phyloP scores from a whole-genome alignment of 2,329 filamentous ascomycete species.

The Fusarium falciforme region DNA sequence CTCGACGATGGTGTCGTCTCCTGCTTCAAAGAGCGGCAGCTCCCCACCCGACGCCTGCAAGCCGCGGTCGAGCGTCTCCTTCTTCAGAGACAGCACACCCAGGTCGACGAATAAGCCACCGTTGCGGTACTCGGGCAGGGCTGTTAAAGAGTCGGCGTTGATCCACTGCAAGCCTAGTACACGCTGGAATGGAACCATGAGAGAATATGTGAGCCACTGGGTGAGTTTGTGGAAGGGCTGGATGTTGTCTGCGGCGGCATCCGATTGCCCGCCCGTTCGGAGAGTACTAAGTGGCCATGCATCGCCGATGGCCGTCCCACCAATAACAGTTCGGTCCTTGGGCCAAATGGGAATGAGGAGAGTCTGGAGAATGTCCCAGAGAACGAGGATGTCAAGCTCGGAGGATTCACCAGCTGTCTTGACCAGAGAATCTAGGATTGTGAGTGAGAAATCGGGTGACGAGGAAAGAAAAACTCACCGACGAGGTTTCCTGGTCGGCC shows the following conservation, averaged over 20 bases:
- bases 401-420: conserved; percentile 40
- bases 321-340: conserved; percentile 61
- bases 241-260: conserved; percentile 44
- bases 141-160: conserved; percentile 69
- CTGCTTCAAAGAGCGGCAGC: conserved; percentile 63
- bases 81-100: conserved; percentile 63
- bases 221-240: conserved; percentile 72
- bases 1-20: conserved; percentile 69
- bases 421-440: conserved; percentile 53
- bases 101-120: conserved; percentile 75
- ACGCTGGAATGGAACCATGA: conserved; percentile 73
- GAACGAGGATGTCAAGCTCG: conserved; percentile 51
- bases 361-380: conserved; percentile 58
- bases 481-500: conserved; percentile 62
- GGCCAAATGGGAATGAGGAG: conserved; percentile 63
- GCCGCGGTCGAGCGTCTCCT: conserved; percentile 56
- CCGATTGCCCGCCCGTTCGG: background rate
- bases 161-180: conserved; percentile 63
- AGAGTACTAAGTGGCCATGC: conserved; percentile 59
- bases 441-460: background rate
- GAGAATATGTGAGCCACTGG: conserved; percentile 79
- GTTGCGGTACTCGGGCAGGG: conserved; percentile 78
- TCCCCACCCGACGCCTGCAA: conserved; percentile 55
- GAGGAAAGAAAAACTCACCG: conserved; percentile 47
- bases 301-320: conserved; percentile 59